Evolutionary conservation across 805 yeast genomes (phyloP).

Genomic region (Groenewaldozyma salmanticensis): DNA sequence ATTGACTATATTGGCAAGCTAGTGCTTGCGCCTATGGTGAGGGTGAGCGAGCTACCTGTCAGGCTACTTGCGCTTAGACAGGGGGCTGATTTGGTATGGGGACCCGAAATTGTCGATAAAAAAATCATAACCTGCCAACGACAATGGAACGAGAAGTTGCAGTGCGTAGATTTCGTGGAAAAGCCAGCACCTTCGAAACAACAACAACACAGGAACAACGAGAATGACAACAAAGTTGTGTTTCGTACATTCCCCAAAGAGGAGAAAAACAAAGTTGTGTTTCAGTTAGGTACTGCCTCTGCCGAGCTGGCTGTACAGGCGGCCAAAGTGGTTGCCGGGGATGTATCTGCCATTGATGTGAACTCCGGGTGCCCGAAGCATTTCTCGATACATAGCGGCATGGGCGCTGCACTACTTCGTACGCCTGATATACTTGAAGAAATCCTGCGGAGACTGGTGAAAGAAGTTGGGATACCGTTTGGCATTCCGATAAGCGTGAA

Average conservation of each 20-base stretch:
- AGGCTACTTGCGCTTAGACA: conserved; percentile 67
- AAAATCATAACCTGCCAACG: conserved; percentile 67
- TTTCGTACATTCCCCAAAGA: conserved; percentile 61
- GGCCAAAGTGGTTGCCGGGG: conserved; percentile 66
- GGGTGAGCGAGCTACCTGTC: conserved; percentile 91
- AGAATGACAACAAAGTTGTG: conserved; percentile 39
- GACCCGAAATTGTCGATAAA: conserved; percentile 88
- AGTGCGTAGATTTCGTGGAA: conserved; percentile 25
- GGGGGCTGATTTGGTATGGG: conserved; percentile 96
- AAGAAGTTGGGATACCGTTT: conserved; percentile 68
- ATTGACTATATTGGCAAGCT: conserved; percentile 66
- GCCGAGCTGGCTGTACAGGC: conserved; percentile 84
- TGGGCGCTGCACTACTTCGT: conserved; percentile 88
- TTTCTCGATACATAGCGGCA: conserved; percentile 87
- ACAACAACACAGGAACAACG: conserved; percentile 18
- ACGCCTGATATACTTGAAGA: conserved; percentile 72
- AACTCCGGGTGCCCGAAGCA: conserved; percentile 98
- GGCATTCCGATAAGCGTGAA: conserved; percentile 82
- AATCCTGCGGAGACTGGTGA: conserved; percentile 60
- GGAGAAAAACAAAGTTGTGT: conserved; percentile 63
- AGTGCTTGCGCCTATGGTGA: conserved; percentile 85
- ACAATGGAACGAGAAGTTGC: conserved; percentile 38
- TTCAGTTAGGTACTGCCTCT: conserved; percentile 84
- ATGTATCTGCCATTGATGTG: conserved; percentile 87
- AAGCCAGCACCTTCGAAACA: background rate